These are phyloP conservation scores for Meyerozyma athensensis DNA, from an alignment of 1,139 yeast genomes.

Conservation along the genomic window DNA sequence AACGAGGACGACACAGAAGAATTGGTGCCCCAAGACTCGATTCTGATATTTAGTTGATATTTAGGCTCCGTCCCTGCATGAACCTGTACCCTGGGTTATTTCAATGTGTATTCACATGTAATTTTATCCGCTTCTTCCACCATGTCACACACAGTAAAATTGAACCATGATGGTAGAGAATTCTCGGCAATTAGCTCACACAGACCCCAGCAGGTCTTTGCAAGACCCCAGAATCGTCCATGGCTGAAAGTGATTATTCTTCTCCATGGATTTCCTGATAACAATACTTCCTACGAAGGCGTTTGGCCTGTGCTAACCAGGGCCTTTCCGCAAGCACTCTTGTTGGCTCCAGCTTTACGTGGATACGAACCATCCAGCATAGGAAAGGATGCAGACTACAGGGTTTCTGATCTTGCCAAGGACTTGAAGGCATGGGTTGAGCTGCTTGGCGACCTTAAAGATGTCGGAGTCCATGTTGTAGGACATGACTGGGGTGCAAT, in stretches of 20 bases:
- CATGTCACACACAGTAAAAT: constrained; percentile 11
- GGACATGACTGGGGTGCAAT: constrained; percentile 50
- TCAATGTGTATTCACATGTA: too few relatives aligned
- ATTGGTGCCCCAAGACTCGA: constrained; percentile 42
- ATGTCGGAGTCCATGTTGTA: constrained; percentile 34
- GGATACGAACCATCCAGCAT: constrained; percentile 39
- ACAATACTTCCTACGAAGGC: constrained; percentile 26
- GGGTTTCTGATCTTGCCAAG: constrained; percentile 26
- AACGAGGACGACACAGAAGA: constrained; percentile 29
- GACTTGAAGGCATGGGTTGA: constrained; percentile 36
- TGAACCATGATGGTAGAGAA: constrained; percentile 19
- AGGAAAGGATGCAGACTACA: constrained; percentile 24
- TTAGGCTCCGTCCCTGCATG: too few relatives aligned
- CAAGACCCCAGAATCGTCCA: constrained; percentile 11
- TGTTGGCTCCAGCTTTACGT: constrained; percentile 36
- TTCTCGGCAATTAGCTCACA: constrained; percentile 26
- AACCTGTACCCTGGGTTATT: too few relatives aligned
- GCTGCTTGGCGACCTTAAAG: constrained; percentile 1
- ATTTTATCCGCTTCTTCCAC: not conserved
- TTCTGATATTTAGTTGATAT: constrained; percentile 51
- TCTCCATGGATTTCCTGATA: constrained; percentile 44
- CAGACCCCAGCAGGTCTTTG: constrained; percentile 15
- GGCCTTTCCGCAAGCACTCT: constrained; percentile 19
- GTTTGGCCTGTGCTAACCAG: constrained; percentile 21
- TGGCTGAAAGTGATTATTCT: constrained; percentile 28